A percentile compares a stretch with the other conserved stretches of the same genome.
Evolutionary conservation across 176 grass and related monocot species (phyloP).

Genomic region (Carex cristatella): DNA sequence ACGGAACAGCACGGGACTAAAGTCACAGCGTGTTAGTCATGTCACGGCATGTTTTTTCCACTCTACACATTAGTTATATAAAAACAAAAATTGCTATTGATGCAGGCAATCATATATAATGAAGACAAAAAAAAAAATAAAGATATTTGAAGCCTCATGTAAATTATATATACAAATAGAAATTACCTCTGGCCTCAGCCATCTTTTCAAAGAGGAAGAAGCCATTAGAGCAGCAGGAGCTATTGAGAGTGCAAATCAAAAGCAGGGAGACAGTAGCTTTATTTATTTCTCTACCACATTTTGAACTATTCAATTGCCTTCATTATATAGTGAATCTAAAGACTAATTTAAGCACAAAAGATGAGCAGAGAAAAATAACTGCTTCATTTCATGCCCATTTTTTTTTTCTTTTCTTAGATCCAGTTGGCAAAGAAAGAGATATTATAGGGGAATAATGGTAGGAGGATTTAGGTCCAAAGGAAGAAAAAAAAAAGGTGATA

Average conservation of each 20-base stretch:
- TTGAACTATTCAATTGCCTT: neutral
- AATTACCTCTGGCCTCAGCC: slow-evolving; percentile 22
- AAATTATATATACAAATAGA: neutral
- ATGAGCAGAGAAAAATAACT: neutral
- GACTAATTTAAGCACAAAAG: slow-evolving; percentile 7
- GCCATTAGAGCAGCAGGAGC: slow-evolving; percentile 19
- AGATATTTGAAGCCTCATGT: no score
- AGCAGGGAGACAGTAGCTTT: neutral
- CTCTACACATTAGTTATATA: no score
- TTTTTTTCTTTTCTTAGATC: neutral
- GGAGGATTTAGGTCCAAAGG: neutral
- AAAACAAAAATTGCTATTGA: no score
- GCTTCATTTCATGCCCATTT: neutral
- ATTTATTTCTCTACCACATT: slow-evolving; percentile 4
- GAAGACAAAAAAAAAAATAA: no score
- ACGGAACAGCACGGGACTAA: no score
- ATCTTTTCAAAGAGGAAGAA: slow-evolving; percentile 14
- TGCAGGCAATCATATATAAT: no score
- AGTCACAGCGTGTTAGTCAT: no score
- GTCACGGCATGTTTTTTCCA: no score
- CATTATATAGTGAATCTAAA: neutral
- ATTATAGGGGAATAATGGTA: neutral
- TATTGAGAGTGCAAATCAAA: slow-evolving; percentile 1
- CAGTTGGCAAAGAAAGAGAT: neutral
- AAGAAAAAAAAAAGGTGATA: neutral